Base-by-base conservation (phyloP, 306 rosid species). In the Malus sieversii region DNA sequence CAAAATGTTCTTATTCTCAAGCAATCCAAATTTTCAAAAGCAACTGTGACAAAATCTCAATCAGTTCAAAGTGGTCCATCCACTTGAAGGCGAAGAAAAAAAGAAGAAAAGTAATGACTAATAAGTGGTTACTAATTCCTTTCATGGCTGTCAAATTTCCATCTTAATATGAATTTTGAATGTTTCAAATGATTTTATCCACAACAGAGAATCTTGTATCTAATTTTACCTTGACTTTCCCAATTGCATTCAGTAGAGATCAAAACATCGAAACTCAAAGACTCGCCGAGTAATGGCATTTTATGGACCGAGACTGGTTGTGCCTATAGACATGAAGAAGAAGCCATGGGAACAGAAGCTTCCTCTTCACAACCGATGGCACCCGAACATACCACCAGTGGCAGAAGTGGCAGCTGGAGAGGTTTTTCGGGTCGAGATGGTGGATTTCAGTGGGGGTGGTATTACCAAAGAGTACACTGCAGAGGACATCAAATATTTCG, bases 291-390 rank as follows among this genome's bases (percentile, higher is more conserved):
- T 53, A 79, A 93, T 93, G 98, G 97, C 89, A 15, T 90, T 89
- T 13, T 70, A 80, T 68, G 88, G 87, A 58, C 84, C 81, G 23
- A 91, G 82, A 80, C 60, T 83, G 60, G 87, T 85, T 55, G 84
- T 91, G 75, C 86, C 94, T 7, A 80, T 93, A 74, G 97, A 93
- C 61, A 74, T 89, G 73, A 88, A 82, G 80, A 88, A 80, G 84
- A 85, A 87, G 76, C 90, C 98, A 75, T 79, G 84, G 88, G 92
- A 91, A 25, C 98, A 91, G 81, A 74, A 80, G 14, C 79, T 84
- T 58, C 90, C 96, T 4, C 90, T 89, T 66, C 98, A 89, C 83
- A 93, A 91, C 83, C 81, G 96, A 58, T 91, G 96, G 98, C 97
- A 93, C 85, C 93, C 90, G 38, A 72, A 60, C 25, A 88, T 93